Base-by-base conservation (phyloP, 345 rosid genomes). In the Acer campestre region DNA sequence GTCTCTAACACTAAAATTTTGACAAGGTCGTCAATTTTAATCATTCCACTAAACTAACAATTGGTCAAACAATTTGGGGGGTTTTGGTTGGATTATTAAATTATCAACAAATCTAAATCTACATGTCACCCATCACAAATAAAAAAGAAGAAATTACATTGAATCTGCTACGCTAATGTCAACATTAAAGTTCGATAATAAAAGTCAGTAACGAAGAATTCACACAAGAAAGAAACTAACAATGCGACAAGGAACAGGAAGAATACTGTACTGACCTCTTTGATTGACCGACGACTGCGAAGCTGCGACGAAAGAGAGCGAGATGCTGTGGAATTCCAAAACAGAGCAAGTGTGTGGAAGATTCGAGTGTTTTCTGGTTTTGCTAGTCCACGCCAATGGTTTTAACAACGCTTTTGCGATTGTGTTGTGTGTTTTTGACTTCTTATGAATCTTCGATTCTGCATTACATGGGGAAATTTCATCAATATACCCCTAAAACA, bases 291-390 rank as follows among this genome's bases (percentile, higher is more conserved):
- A 7, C 38, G 25, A 20, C 8, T 12, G 18, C 61, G 25, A 11
- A 35, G 9, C 29, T 1, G 10, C 63, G 35, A 10, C 75, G 29
- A 55, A 68, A 10, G 44, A 53, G 35, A 31, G 0, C 1, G 27
- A 10, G 13, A n/a, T 1, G 4, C 17, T 59, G 63, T 20, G 4
- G 63, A 59, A 59, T 18, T 14, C 25, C 7, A 66, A 29, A 35
- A 44, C 10, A 59, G 13, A 59, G 63, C 63, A 59, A 1, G 29
- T 2, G 22, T 40, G 12, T 13, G 27, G 79, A 76, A 59, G 73
- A 58, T 68, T 76, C 79, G 17, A 76, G 61, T 20, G 2, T 59
- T 17, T 18, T 68, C 68, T 44, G 59, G 63, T 59, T 4, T 68
- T 17, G 13, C 22, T 40, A 20, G 18, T 25, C 35, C 7, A 48